Evolutionary conservation across 2,329 filamentous ascomycete genomes (phyloP).

Genomic region (Elsinoe necatrix): DNA sequence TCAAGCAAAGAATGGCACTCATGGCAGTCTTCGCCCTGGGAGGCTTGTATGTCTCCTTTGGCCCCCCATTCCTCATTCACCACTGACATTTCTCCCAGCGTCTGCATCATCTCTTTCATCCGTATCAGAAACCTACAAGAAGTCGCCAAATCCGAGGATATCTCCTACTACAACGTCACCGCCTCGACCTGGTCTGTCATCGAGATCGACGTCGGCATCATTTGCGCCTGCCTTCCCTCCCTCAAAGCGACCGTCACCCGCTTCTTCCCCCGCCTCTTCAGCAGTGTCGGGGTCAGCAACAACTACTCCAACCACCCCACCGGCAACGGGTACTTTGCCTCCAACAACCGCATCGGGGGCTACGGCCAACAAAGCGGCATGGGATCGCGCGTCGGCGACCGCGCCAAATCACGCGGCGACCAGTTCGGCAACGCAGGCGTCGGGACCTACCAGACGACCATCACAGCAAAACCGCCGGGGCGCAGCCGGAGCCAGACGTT

Average conservation of each 20-base stretch:
- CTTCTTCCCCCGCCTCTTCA: slow-evolving; percentile 13
- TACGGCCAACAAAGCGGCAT: neutral
- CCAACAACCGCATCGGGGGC: neutral
- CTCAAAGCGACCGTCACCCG: slow-evolving; percentile 19
- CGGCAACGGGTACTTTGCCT: slow-evolving; percentile 10
- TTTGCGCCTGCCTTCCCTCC: slow-evolving; percentile 19
- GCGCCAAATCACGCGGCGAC: neutral
- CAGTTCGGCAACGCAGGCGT: slow-evolving; percentile 9
- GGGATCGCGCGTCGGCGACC: neutral
- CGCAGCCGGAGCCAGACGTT: slow-evolving; percentile 4
- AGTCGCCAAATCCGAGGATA: slow-evolving; percentile 15
- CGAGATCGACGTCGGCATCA: slow-evolving; percentile 19
- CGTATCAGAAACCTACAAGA: slow-evolving; percentile 18
- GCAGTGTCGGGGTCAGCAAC: neutral
- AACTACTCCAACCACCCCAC: slow-evolving; percentile 1
- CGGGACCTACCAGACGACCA: slow-evolving; percentile 8
- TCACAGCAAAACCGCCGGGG: neutral
- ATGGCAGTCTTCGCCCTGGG: slow-evolving; percentile 19
- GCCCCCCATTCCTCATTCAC: neutral
- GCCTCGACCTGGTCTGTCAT: slow-evolving; percentile 19
- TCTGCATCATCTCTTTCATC: slow-evolving; percentile 19
- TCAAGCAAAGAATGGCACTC: slow-evolving; percentile 16
- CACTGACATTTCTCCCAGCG: slow-evolving; percentile 13
- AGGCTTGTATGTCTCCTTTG: slow-evolving; percentile 17
- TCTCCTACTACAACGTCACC: slow-evolving; percentile 17